phyloP scores from a whole-genome alignment of 306 rosid species.

The Argentina anserina region DNA sequence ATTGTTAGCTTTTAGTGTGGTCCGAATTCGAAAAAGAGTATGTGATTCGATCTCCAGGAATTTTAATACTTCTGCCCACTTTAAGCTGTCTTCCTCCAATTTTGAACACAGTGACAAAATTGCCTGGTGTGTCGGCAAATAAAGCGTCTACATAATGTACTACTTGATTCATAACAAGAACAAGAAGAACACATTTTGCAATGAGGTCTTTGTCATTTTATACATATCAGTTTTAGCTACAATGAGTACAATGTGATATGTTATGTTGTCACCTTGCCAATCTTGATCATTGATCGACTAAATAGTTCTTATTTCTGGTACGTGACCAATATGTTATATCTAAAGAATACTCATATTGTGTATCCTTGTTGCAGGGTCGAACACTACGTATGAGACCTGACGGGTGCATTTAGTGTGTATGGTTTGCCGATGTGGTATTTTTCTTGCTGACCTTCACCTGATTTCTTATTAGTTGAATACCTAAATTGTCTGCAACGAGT shows the following conservation, averaged over 20 bases:
- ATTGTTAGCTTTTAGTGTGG: conserved; percentile 20
- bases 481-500: no score
- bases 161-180: not conserved
- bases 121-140: conserved; percentile 25
- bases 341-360: no score
- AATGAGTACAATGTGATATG: not conserved
- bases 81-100: not conserved
- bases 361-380: no score
- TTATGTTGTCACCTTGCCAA: not conserved
- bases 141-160: not conserved
- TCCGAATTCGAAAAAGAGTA: not conserved
- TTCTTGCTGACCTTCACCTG: no score
- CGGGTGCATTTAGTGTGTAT: no score
- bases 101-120: conserved; percentile 6
- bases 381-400: no score
- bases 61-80: conserved; percentile 4
- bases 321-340: no score
- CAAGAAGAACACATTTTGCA: not conserved
- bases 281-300: no score
- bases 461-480: no score
- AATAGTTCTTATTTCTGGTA: no score
- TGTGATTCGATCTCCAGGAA: conserved; percentile 17
- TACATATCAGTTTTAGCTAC: not conserved
- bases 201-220: not conserved
- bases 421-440: no score